phyloP scores from a whole-genome alignment of 1,284 basidiomycete genomes.

The Microbotryum violaceum region DNA sequence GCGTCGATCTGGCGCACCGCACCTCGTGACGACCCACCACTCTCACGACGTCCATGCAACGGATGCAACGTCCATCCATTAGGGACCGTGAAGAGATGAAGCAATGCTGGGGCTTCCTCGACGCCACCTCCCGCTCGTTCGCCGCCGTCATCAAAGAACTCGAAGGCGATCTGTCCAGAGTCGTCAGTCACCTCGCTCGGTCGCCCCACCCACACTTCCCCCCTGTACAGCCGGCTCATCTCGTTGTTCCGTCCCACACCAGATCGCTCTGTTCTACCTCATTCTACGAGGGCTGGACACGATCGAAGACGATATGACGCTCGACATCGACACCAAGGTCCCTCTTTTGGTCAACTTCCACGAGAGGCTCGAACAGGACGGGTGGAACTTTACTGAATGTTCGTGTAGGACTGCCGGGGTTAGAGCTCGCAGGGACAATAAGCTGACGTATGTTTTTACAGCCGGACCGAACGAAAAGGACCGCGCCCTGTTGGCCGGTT shows the following conservation, averaged over 20 bases:
- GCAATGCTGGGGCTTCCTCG: conserved; percentile 82
- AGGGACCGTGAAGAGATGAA: conserved; percentile 75
- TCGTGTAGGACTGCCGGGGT: conserved; percentile 7
- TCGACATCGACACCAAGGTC: conserved; percentile 78
- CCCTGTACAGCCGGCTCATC: neutral
- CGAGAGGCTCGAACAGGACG: conserved; percentile 67
- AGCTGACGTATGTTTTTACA: conserved; percentile 8
- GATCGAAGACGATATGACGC: conserved; percentile 97
- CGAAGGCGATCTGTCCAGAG: conserved; percentile 86
- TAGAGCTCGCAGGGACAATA: neutral
- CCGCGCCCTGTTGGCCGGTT: conserved; percentile 76
- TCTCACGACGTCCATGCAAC: neutral
- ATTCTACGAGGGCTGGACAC: conserved; percentile 90
- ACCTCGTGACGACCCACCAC: too few species aligned
- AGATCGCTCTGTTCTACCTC: conserved; percentile 94
- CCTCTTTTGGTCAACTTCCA: conserved; percentile 79
- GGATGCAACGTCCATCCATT: neutral
- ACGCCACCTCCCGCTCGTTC: conserved; percentile 83
- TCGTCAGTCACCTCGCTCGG: conserved; percentile 53
- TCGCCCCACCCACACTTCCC: neutral
- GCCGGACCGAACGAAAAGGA: conserved; percentile 83
- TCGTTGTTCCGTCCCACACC: neutral
- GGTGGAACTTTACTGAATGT: conserved; percentile 78
- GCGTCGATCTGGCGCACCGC: neutral
- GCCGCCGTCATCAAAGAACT: conserved; percentile 93